Evolutionary conservation across 768 basidiomycete genomes (phyloP), one percentile per base, ranked within the genome.

Genomic region (Phanerochaete carnosa): DNA sequence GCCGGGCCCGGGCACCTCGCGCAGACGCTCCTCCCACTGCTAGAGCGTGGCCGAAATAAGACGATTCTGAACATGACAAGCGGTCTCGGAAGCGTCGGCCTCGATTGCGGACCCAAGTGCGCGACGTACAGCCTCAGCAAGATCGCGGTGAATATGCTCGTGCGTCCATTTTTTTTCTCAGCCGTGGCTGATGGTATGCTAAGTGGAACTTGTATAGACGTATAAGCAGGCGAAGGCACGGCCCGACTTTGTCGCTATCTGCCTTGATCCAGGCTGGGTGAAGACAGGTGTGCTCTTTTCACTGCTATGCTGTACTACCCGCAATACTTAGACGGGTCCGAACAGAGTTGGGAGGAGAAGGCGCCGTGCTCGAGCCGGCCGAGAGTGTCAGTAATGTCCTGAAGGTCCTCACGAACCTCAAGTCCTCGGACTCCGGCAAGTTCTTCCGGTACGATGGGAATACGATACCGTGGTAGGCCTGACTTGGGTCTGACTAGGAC

Each of bases 141-240:
- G 68, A 68, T 71, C 12, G 76, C 73, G 15, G 61, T 77, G 51
- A 77, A 77, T 57, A 79, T 78, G 77, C 68, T 77, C 45, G 76
- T 77, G 55, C 49, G 58, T 59, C n/a, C 30, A 50, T 43, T 30
- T 15, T 11, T 26, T 23, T 4, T 19, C 39, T 43, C 39, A 19
- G 7, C 33, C 39, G n/a, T n/a, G 29, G 52, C 5, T 13, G 6
- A 4, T 43, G 39, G 7, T n/a, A 19, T 22, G 32, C 8, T 39
- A 32, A 26, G 25, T 6, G 46, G n/a, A 23, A 8, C 39, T 15
- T 46, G 22, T 23, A 1, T 15, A 75, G 75, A 74, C 73, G 19
- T 73, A 73, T 55, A 78, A 78, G 65, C 74, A 76, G 59, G 66
- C 72, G 16, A 72, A 65, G 53, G 74, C 70, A 45, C 67, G 70